Evolutionary conservation across 2,329 filamentous ascomycete species (phyloP).

Genomic region (Passalora sequoiae): DNA sequence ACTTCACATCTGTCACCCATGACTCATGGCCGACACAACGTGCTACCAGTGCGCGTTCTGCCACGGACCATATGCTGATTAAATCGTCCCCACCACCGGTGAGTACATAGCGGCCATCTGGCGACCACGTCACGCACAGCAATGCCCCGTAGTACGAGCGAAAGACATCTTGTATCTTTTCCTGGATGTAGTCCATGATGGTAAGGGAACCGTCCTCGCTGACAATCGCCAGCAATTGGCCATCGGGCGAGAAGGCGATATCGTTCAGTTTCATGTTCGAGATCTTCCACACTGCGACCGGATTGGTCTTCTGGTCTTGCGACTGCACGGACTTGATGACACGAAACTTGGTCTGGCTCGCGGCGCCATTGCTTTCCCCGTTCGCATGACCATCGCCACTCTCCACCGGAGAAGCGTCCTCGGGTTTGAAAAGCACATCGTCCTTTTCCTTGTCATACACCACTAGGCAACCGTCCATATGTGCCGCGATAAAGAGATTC

Average conservation of each 20-base stretch:
- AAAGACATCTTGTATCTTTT: conserved; percentile 82
- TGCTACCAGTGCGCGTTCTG: conserved; percentile 77
- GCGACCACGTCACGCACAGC: conserved; percentile 93
- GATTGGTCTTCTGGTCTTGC: conserved; percentile 87
- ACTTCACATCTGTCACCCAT: conserved; percentile 89
- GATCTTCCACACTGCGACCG: conserved; percentile 85
- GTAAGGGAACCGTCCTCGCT: conserved; percentile 86
- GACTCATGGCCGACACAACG: conserved; percentile 93
- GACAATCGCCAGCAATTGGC: conserved; percentile 78
- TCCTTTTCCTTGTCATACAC: conserved; percentile 98
- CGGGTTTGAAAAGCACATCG: conserved; percentile 70
- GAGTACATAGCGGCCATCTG: conserved; percentile 90
- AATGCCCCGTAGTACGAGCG: conserved; percentile 90
- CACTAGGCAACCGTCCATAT: conserved; percentile 83
- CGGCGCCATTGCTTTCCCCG: conserved; percentile 11
- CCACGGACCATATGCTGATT: conserved; percentile 89
- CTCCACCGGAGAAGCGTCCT: conserved; percentile 39
- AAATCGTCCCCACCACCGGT: conserved; percentile 95
- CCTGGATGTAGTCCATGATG: conserved; percentile 85
- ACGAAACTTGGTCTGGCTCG: conserved; percentile 48
- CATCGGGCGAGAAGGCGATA: conserved; percentile 88
- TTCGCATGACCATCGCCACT: conserved; percentile 27
- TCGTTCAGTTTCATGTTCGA: conserved; percentile 87
- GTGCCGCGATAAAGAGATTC: conserved; percentile 83
- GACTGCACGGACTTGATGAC: conserved; percentile 90